Percentiles rank a stretch among this genome's conserved stretches.
These are phyloP conservation scores for Penicillium paneum DNA, from an alignment of 2,329 filamentous ascomycete genomes.

Conservation along the genomic window DNA sequence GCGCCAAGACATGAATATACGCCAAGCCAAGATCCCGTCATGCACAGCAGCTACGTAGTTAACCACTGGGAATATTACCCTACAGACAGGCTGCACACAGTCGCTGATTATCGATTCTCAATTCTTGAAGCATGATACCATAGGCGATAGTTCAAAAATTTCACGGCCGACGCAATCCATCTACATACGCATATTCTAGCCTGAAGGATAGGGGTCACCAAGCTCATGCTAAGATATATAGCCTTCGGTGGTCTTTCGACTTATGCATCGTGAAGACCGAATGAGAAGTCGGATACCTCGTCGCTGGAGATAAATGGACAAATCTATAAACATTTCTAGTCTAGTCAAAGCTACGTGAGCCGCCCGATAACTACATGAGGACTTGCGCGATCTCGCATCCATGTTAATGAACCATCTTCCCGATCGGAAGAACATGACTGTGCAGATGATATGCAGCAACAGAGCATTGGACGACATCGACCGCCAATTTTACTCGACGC, in stretches of 20 bases:
- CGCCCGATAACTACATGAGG: slow-evolving; percentile 61
- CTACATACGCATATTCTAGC: neutral
- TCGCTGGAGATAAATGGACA: too few relatives aligned
- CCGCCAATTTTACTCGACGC: slow-evolving; percentile 57
- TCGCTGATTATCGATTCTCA: slow-evolving; percentile 48
- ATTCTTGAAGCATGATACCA: slow-evolving; percentile 46
- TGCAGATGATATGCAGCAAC: slow-evolving; percentile 57
- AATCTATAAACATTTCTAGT: slow-evolving; percentile 59
- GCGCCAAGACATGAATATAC: slow-evolving; percentile 48
- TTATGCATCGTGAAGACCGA: too few relatives aligned
- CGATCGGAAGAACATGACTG: slow-evolving; percentile 56
- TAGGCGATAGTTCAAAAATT: neutral
- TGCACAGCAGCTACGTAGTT: slow-evolving; percentile 52
- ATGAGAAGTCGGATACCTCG: too few relatives aligned
- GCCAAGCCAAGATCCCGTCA: slow-evolving; percentile 38
- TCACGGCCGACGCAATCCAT: neutral
- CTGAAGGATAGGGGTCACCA: too few relatives aligned
- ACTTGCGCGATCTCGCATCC: slow-evolving; percentile 55
- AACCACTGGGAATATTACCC: slow-evolving; percentile 55
- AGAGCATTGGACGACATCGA: slow-evolving; percentile 60
- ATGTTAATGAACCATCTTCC: slow-evolving; percentile 50
- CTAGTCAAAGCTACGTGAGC: slow-evolving; percentile 62
- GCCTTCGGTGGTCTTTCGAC: too few relatives aligned
- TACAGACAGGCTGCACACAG: slow-evolving; percentile 53
- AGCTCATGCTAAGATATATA: too few relatives aligned